Percentiles rank a stretch among this genome's conserved stretches.
These are phyloP conservation scores for Carex pumila DNA, from an alignment of 176 grass and related monocot genomes.

Conservation along the genomic window DNA sequence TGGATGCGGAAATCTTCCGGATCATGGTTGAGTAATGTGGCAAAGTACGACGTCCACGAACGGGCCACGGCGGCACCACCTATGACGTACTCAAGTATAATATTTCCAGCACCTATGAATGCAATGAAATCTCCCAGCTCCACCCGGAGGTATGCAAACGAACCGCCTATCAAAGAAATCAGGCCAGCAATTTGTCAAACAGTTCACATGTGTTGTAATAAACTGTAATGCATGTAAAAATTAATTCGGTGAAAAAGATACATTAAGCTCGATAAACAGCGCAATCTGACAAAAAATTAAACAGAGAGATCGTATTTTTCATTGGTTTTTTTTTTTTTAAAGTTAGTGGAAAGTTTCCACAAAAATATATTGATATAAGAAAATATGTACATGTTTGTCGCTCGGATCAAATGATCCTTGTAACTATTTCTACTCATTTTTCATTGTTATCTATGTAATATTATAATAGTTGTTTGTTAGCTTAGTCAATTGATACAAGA, in stretches of 20 bases:
- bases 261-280: too few relatives aligned
- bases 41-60: conserved; percentile 90
- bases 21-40: conserved; percentile 51
- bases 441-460: too few relatives aligned
- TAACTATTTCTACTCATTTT: too few relatives aligned
- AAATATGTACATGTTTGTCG: too few relatives aligned
- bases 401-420: too few relatives aligned
- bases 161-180: conserved; percentile 41
- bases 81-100: conserved; percentile 86
- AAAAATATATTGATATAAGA: too few relatives aligned
- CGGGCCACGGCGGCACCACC: conserved; percentile 54
- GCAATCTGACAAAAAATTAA: too few relatives aligned
- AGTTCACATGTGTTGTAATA: background rate
- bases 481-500: background rate
- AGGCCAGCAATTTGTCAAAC: background rate
- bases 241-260: too few relatives aligned
- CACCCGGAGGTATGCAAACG: conserved; percentile 82
- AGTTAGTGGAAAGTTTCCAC: too few relatives aligned
- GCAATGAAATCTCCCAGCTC: conserved; percentile 85
- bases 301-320: too few relatives aligned
- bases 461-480: too few relatives aligned
- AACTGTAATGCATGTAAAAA: background rate
- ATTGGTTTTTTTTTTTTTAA: too few relatives aligned
- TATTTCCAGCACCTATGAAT: conserved; percentile 84
- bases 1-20: conserved; percentile 80